These are phyloP conservation scores for Ustilago curta DNA, from an alignment of 1,284 basidiomycete species.

Conservation along the genomic window DNA sequence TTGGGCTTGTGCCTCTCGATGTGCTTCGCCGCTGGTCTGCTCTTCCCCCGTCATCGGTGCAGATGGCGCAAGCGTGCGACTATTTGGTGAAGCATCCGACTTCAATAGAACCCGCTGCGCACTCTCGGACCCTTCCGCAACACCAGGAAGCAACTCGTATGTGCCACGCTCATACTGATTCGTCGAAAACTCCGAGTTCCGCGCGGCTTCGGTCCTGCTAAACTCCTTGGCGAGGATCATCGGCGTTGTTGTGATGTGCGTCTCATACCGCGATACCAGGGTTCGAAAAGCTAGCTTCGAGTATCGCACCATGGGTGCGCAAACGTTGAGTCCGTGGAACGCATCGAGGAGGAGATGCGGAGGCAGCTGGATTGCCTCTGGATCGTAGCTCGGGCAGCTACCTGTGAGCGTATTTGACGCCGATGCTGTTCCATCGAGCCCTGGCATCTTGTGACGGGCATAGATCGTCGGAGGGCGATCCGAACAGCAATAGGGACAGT, in stretches of 20 bases:
- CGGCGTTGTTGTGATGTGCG: conserved; percentile 75
- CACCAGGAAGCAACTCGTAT: conserved; percentile 70
- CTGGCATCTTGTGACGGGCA: conserved; percentile 2
- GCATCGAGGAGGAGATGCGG: conserved; percentile 56
- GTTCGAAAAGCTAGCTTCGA: conserved; percentile 75
- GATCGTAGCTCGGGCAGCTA: conserved; percentile 29
- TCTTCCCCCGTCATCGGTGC: neutral
- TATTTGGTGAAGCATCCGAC: neutral
- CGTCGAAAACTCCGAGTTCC: conserved; percentile 74
- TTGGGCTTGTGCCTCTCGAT: conserved; percentile 19
- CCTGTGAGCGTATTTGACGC: conserved; percentile 2
- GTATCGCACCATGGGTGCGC: conserved; percentile 74
- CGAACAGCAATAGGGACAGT: neutral
- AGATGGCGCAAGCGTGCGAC: neutral
- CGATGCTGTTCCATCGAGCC: neutral
- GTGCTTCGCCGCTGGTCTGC: conserved; percentile 17
- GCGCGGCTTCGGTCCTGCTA: conserved; percentile 73
- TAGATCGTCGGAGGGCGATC: neutral
- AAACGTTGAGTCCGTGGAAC: conserved; percentile 55
- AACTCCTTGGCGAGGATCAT: conserved; percentile 76
- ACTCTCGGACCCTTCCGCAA: conserved; percentile 51
- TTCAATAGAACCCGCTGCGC: conserved; percentile 14
- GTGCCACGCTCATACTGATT: conserved; percentile 72
- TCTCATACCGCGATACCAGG: conserved; percentile 74
- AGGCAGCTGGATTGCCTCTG: conserved; percentile 26